phyloP scores from a whole-genome alignment of 2,329 filamentous ascomycete genomes.

The Alternaria novae-zelandiae region DNA sequence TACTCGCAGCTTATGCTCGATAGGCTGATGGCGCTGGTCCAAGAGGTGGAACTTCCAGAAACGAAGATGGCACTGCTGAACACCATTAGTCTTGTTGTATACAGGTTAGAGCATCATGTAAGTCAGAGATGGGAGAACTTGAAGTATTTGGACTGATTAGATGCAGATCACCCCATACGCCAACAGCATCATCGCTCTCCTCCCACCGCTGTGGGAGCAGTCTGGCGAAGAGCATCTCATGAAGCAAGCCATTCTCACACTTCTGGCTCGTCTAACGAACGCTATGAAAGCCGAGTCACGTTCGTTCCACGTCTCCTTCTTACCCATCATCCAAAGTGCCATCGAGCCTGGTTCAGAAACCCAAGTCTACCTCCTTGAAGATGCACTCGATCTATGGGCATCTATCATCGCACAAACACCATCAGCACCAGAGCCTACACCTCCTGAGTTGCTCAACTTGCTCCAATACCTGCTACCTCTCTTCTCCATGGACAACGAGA shows the following conservation, averaged over 20 bases:
- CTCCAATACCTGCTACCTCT: conserved; percentile 55
- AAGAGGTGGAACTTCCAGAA: conserved; percentile 80
- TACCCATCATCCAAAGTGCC: conserved; percentile 82
- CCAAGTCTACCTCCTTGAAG: conserved; percentile 81
- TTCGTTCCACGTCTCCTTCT: conserved; percentile 77
- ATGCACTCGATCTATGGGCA: conserved; percentile 88
- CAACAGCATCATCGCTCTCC: conserved; percentile 78
- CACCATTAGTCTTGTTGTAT: conserved; percentile 81
- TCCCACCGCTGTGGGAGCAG: conserved; percentile 84
- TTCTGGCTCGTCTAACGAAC: conserved; percentile 83
- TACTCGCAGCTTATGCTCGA: conserved; percentile 76
- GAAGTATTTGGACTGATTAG: conserved; percentile 7
- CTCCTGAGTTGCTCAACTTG: conserved; percentile 52
- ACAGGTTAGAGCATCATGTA: conserved; percentile 78
- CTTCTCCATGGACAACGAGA: conserved; percentile 57
- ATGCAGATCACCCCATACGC: conserved; percentile 67
- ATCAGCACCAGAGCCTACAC: conserved; percentile 49
- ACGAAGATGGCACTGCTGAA: conserved; percentile 90
- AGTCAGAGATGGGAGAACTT: conserved; percentile 11
- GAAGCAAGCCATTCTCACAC: conserved; percentile 89
- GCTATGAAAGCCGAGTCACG: conserved; percentile 81
- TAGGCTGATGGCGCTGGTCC: conserved; percentile 77
- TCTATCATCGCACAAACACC: conserved; percentile 71
- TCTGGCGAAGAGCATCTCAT: conserved; percentile 88
- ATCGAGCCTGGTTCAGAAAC: conserved; percentile 72